Percentiles rank a stretch among this genome's conserved stretches.
These are phyloP conservation scores for Porphyrellus cyaneotinctus DNA, from an alignment of 768 basidiomycete genomes.

Conservation along the genomic window DNA sequence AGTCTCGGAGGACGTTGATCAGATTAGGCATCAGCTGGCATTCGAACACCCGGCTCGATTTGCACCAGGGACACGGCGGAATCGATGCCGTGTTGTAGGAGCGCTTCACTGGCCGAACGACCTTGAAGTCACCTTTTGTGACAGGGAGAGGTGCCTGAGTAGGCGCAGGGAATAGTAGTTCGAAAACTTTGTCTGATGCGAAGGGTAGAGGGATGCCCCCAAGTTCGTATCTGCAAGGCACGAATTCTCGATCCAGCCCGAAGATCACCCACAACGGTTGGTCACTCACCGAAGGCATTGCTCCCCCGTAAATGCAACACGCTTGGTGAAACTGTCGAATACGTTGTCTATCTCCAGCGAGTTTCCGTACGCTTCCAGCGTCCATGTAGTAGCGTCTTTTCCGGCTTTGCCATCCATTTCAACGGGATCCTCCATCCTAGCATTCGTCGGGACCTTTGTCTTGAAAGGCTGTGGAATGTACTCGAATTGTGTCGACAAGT, in stretches of 20 bases:
- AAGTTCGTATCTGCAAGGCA: constrained; percentile 71
- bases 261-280: not conserved
- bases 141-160: constrained; percentile 44
- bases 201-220: constrained; percentile 82
- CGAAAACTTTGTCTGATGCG: constrained; percentile 69
- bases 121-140: constrained; percentile 59
- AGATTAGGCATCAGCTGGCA: constrained; percentile 94
- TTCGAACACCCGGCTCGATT: constrained; percentile 72
- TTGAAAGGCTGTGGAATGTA: constrained; percentile 61
- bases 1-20: constrained; percentile 65
- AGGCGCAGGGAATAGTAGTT: constrained; percentile 66
- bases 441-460: constrained; percentile 39
- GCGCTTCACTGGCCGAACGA: constrained; percentile 41
- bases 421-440: constrained; percentile 39
- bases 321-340: constrained; percentile 79
- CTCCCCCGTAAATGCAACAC: constrained; percentile 65
- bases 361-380: constrained; percentile 76
- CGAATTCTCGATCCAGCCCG: not conserved
- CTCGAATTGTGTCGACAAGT: constrained; percentile 72
- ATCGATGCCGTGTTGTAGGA: constrained; percentile 53
- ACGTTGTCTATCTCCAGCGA: constrained; percentile 75
- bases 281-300: constrained; percentile 77
- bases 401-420: constrained; percentile 39
- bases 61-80: constrained; percentile 66
- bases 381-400: constrained; percentile 53